Base-by-base conservation (phyloP, 805 yeast genomes). In the Starmerella powellii region DNA sequence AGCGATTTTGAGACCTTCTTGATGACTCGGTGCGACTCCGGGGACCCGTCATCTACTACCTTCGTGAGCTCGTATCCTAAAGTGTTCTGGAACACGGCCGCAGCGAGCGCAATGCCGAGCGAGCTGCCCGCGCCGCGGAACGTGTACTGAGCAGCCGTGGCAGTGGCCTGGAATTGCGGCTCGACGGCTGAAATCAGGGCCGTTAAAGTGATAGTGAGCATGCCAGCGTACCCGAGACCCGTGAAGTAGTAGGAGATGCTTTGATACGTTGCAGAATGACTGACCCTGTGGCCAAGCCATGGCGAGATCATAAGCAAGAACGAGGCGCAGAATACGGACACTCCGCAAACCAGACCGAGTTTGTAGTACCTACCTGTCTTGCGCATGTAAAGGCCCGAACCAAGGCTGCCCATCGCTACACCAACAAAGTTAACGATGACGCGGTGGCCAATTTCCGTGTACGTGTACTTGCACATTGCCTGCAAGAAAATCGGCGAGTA, bases 81-180 rank as follows among this genome's bases (percentile, higher is more conserved):
- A 8, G 65, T 56, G 38, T 65, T 65, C 54, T 75, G 80, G 63
- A 80, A 80, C 21, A 79, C 64, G 3, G 85, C 77, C 17, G 80
- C 70, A 0, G 82, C 77, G 11, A 77, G 52, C 1, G 87, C 66
- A 13, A 84, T 86, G 30, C 94, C 94, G 37, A 83, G 61, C 0
- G 91, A 80, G n/a, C 88, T 79, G 0, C 94, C 94, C 1, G 86
- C 78, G 8, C 88, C 78, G 55, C 94, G 70, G 65, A 81, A 84
- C 0, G 87, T 86, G 58, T 87, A 86, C 56, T 84, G 94, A 44
- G 87, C 81, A 0, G 94, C 82, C 0, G 95, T 86, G 2, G 88
- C 80, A 17, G 85, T 71, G 1, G 95, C 94, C 60, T 84, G 94
- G 54, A 68, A 72, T 40, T 72, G 68, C 18, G 66, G 60, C 8